Percentiles rank a stretch among this genome's conserved stretches.
phyloP scores from a whole-genome alignment of 2,329 filamentous ascomycete genomes.

The Pestalotiopsis sp. region DNA sequence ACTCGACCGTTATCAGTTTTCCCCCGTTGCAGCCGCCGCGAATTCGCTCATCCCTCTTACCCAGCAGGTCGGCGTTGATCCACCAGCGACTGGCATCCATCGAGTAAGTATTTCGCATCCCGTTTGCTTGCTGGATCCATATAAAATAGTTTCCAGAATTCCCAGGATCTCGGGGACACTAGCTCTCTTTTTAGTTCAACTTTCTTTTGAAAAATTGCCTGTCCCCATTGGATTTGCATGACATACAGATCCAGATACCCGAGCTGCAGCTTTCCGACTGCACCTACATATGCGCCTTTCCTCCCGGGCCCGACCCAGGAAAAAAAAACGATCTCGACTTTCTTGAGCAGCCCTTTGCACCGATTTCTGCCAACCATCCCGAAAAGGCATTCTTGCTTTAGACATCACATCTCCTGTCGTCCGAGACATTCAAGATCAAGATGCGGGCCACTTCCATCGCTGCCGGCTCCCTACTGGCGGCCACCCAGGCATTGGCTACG shows the following conservation, averaged over 20 bases:
- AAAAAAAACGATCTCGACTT: not conserved
- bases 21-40: not conserved
- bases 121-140: not conserved
- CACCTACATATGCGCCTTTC: not conserved
- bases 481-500: constrained; percentile 1
- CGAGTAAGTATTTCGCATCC: not conserved
- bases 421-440: constrained; percentile 1
- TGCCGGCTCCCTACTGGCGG: constrained; percentile 4
- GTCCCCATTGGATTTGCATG: not conserved
- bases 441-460: constrained; percentile 1
- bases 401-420: not conserved
- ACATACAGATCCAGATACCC: not conserved
- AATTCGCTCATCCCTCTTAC: not conserved
- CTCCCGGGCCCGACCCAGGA: not conserved
- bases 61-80: not conserved
- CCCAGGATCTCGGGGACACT: not conserved
- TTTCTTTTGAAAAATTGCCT: not conserved
- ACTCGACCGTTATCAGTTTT: not conserved
- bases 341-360: not conserved
- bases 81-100: not conserved
- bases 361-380: not conserved
- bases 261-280: not conserved
- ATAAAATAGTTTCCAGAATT: not conserved
- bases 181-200: not conserved
- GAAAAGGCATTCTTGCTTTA: not conserved